Percentiles rank a stretch among this genome's conserved stretches.
Conservation (phyloP, 805 yeast genomes). For the Saturnispora quitensis region DNA sequence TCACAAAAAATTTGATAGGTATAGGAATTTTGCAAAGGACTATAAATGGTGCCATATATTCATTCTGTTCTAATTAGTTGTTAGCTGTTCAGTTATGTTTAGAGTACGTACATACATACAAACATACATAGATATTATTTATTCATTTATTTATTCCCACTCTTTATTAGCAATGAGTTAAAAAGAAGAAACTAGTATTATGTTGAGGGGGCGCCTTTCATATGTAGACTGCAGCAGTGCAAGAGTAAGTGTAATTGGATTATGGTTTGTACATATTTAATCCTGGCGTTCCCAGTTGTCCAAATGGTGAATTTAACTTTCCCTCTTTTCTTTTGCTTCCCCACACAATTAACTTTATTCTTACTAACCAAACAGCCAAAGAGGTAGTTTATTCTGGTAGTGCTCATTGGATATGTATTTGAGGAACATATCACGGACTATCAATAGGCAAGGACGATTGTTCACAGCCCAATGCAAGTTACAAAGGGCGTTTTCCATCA, state of each 20-base stretch:
- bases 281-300: neutral
- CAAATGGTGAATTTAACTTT: neutral
- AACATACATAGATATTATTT: neutral
- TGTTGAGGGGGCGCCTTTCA: neutral
- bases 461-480: neutral
- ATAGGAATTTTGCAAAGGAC: neutral
- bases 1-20: neutral
- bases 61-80: neutral
- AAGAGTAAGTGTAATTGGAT: neutral
- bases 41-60: neutral
- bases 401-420: neutral
- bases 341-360: neutral
- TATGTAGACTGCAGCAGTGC: neutral
- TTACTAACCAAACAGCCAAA: neutral
- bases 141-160: neutral
- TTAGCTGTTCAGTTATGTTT: neutral
- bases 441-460: neutral
- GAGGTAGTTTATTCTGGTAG: neutral
- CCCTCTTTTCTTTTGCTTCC: neutral
- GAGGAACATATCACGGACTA: neutral
- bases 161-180: neutral
- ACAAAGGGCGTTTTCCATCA: neutral
- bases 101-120: neutral
- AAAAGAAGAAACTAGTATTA: conserved; percentile 7
- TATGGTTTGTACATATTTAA: neutral